A percentile compares a stretch with the other conserved stretches of the same genome.
phyloP scores from a whole-genome alignment of 1,139 yeast genomes.

The Kurtzmaniella quercitrusa region DNA sequence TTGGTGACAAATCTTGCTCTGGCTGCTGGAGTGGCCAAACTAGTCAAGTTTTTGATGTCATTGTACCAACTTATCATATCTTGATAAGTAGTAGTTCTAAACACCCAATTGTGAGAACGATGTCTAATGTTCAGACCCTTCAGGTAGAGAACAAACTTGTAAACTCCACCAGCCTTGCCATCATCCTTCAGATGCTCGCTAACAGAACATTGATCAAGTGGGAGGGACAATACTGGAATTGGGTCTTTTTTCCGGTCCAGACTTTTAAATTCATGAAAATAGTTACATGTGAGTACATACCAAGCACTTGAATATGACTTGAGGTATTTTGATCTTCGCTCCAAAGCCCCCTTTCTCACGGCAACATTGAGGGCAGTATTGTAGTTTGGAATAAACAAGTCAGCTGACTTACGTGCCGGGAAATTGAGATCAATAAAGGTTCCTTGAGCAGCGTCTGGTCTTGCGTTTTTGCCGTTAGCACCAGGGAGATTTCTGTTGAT shows the following conservation, averaged over 20 bases:
- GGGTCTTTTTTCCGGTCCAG: conserved; percentile 79
- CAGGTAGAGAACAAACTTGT: conserved; percentile 77
- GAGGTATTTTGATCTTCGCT: conserved; percentile 84
- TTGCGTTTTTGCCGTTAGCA: conserved; percentile 14
- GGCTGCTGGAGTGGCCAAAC: conserved; percentile 52
- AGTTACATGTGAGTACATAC: conserved; percentile 87
- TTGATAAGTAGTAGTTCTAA: conserved; percentile 76
- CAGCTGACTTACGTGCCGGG: conserved; percentile 64
- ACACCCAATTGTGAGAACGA: conserved; percentile 89
- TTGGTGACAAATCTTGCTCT: conserved; percentile 31
- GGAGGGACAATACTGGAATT: conserved; percentile 81
- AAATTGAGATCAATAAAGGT: conserved; percentile 74
- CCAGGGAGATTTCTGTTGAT: conserved; percentile 59
- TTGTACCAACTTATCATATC: conserved; percentile 82
- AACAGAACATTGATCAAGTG: conserved; percentile 76
- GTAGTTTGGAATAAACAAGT: conserved; percentile 63
- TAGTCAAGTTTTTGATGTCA: conserved; percentile 65
- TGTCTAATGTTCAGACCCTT: conserved; percentile 60
- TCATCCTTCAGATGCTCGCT: conserved; percentile 79
- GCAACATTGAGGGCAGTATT: conserved; percentile 68
- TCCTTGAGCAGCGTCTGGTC: conserved; percentile 20
- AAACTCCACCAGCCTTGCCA: conserved; percentile 52
- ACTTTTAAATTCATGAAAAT: conserved; percentile 85
- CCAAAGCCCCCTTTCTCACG: conserved; percentile 76
- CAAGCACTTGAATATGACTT: conserved; percentile 87